Evolutionary conservation across 768 basidiomycete genomes (phyloP).

Genomic region (Symmetrospora coprosmae): DNA sequence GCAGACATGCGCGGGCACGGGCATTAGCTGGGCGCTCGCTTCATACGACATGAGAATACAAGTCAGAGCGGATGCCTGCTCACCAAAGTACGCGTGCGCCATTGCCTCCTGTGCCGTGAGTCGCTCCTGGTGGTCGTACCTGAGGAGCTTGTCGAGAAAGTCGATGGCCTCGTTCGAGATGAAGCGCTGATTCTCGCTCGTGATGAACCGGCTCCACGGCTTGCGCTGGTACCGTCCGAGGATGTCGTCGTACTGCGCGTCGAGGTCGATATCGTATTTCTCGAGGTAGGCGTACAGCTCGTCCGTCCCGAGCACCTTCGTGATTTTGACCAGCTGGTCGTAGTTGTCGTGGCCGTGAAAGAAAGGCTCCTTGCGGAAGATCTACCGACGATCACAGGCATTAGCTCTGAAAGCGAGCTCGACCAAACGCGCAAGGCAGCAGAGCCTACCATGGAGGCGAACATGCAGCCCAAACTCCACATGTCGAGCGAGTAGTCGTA

Average conservation of each 20-base stretch:
- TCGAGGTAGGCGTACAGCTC: slow-evolving; percentile 83
- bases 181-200: slow-evolving; percentile 86
- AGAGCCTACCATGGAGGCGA: slow-evolving; percentile 76
- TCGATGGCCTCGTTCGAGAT: slow-evolving; percentile 95
- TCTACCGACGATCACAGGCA: slow-evolving; percentile 43
- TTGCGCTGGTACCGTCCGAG: slow-evolving; percentile 85
- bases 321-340: slow-evolving; percentile 94
- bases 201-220: slow-evolving; percentile 89
- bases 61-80: no score
- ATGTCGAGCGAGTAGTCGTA: slow-evolving; percentile 96
- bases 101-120: slow-evolving; percentile 89
- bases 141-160: slow-evolving; percentile 82
- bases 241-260: slow-evolving; percentile 89
- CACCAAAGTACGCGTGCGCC: slow-evolving; percentile 74
- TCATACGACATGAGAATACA: no score
- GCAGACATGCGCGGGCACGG: no score
- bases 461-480: slow-evolving; percentile 99
- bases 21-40: no score
- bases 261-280: slow-evolving; percentile 88
- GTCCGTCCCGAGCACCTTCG: slow-evolving; percentile 92
- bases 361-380: slow-evolving; percentile 97
- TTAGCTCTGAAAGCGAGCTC: neutral
- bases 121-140: slow-evolving; percentile 94
- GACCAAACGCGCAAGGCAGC: neutral
- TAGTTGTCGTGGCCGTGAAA: slow-evolving; percentile 99